These are phyloP conservation scores for Cryptococcus neoformans DNA, from an alignment of 1,284 basidiomycete genomes.

Conservation along the genomic window DNA sequence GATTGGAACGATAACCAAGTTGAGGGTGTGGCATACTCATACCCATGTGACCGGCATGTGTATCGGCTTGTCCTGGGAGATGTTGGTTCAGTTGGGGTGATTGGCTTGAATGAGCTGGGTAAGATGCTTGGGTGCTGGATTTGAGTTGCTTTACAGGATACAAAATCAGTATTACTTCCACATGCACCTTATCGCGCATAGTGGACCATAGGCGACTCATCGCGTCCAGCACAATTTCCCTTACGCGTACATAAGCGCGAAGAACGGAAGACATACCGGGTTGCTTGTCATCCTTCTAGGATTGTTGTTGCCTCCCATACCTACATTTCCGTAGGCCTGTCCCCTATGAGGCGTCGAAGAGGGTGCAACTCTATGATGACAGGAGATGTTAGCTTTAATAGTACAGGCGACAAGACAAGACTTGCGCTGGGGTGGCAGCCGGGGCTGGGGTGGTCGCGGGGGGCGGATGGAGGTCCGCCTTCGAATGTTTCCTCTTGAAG, in stretches of 20 bases:
- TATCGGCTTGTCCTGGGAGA: too few relatives aligned
- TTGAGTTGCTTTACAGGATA: background rate
- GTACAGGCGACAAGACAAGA: background rate
- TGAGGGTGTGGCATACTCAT: background rate
- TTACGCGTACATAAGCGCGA: background rate
- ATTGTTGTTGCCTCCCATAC: background rate
- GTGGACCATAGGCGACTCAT: too few relatives aligned
- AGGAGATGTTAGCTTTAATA: background rate
- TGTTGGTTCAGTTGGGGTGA: background rate
- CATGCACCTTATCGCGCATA: too few relatives aligned
- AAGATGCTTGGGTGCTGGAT: background rate
- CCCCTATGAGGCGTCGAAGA: background rate
- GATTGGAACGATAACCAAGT: background rate
- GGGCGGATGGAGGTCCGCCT: slow-evolving; percentile 18
- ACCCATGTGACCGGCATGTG: too few relatives aligned
- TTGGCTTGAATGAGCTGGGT: background rate
- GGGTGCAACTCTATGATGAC: background rate
- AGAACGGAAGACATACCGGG: slow-evolving; percentile 13
- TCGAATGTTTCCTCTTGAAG: slow-evolving; percentile 39
- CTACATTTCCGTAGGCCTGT: background rate
- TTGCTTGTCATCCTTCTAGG: slow-evolving; percentile 29
- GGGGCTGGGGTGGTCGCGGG: background rate
- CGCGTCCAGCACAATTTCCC: background rate
- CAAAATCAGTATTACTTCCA: too few relatives aligned
- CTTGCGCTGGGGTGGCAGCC: slow-evolving; percentile 1